Evolutionary conservation across 139 green algal species (phyloP), one percentile per base, ranked within the genome.

Genomic region (Dunaliella primolecta): DNA sequence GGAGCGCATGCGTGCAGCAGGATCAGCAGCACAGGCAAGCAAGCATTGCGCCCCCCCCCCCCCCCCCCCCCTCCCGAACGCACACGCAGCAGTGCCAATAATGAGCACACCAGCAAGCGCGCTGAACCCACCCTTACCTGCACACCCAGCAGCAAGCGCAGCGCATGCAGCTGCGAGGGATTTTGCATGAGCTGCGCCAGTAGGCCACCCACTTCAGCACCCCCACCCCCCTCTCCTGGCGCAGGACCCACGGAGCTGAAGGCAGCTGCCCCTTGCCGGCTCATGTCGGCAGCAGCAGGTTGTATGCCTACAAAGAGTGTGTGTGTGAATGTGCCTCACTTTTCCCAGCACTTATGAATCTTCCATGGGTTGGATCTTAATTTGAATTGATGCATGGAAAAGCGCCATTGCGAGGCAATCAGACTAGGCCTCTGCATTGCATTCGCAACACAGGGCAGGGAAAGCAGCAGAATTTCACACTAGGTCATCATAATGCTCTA

Each of bases 131-230:
- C 46, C 46, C 46, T 64, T 64, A 64, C 46, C 46, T 64, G 83
- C 27, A 93, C 84, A 37, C 91, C 88, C 37, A 93, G 87, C 81
- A 93, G 88, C 87, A 93, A 83, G 15, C 89, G 79, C 79, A 94
- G 85, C 7, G 91, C 87, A 55, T 90, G 81, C 57, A 94, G 86
- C 84, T 94, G 91, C 56, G 82, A 79, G 11, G 91, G 91, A 80
- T 91, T 92, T 55, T 84, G 76, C 86, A 93, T 88, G 31, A 94
- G 85, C 23, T 56, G 77, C 23, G 83, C 36, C 78, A 94, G 86
- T 82, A 94, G 83, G 38, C 81, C 81, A 34, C 87, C 85, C 0
- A 92, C 84, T 20, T 94, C 30, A 35, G 32, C 11, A 27, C 2
- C 24, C 31, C 1, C 3, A 24, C 24, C 3, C 72, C 36, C 34